Evolutionary conservation across 495 filamentous ascomycete genomes (phyloP).

Genomic region (Bryoglossum gracile): DNA sequence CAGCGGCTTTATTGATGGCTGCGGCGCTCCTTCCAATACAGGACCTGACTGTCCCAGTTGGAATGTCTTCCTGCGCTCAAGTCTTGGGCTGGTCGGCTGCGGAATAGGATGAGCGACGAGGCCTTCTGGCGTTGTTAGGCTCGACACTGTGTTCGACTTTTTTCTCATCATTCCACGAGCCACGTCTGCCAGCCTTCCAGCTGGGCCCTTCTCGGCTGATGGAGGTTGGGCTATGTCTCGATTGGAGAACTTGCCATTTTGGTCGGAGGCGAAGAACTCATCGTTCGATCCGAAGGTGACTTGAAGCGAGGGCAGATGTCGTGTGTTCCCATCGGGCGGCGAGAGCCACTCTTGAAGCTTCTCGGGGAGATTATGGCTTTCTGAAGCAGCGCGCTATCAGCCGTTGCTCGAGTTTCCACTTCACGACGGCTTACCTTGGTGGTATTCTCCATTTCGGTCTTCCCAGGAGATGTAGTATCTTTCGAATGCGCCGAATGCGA

Average conservation of each 20-base stretch:
- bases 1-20: background rate
- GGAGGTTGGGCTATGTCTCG: conserved; percentile 1
- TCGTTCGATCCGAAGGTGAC: conserved; percentile 36
- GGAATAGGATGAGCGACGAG: background rate
- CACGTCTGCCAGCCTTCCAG: background rate
- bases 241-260: conserved; percentile 32
- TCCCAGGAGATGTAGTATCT: conserved; percentile 18
- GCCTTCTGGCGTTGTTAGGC: conserved; percentile 1
- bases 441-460: conserved; percentile 10
- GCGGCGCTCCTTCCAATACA: background rate
- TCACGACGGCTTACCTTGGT: conserved; percentile 19
- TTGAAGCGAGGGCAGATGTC: conserved; percentile 34
- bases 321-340: conserved; percentile 29
- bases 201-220: background rate
- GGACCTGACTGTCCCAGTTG: conserved; percentile 1
- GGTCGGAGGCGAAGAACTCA: conserved; percentile 36
- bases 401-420: background rate
- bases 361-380: conserved; percentile 33
- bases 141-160: conserved; percentile 11
- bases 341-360: conserved; percentile 34
- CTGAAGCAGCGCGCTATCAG: conserved; percentile 14
- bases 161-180: conserved; percentile 8
- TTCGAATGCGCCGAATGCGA: conserved; percentile 20
- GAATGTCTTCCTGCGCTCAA: conserved; percentile 13
- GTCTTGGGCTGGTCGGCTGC: background rate